Evolutionary conservation across 1,284 basidiomycete genomes (phyloP).

Genomic region (Coniferiporia weirii): DNA sequence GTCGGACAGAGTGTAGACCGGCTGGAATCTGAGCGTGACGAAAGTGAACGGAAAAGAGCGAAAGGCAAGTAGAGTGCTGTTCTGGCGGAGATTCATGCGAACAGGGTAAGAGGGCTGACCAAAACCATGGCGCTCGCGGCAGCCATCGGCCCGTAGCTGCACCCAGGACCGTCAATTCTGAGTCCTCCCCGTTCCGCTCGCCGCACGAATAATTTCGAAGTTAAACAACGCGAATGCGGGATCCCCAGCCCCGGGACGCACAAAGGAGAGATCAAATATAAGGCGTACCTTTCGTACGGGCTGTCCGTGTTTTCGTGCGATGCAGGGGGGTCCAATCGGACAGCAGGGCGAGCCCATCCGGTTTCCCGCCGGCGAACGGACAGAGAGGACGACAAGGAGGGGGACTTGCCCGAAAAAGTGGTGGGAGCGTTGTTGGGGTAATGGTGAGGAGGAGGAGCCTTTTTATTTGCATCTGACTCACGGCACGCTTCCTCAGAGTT

Average conservation of each 20-base stretch:
- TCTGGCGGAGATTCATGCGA: background rate
- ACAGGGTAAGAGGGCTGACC: background rate
- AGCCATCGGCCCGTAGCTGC: background rate
- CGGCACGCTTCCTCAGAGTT: background rate
- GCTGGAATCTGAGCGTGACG: background rate
- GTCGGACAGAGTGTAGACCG: background rate
- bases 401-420: too few species aligned
- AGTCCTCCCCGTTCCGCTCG: background rate
- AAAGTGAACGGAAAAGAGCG: background rate
- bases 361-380: too few species aligned
- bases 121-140: background rate
- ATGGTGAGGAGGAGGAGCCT: background rate
- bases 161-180: background rate
- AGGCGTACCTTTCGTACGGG: too few species aligned
- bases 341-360: too few species aligned
- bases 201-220: background rate
- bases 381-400: too few species aligned
- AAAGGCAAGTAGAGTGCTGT: background rate
- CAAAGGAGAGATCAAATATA: background rate
- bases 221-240: background rate
- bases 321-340: too few species aligned
- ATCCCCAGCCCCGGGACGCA: background rate
- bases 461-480: background rate
- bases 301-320: too few species aligned
- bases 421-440: background rate